phyloP scores from a whole-genome alignment of 108 stramenopile genomes.

The Poteriospumella lacustris region DNA sequence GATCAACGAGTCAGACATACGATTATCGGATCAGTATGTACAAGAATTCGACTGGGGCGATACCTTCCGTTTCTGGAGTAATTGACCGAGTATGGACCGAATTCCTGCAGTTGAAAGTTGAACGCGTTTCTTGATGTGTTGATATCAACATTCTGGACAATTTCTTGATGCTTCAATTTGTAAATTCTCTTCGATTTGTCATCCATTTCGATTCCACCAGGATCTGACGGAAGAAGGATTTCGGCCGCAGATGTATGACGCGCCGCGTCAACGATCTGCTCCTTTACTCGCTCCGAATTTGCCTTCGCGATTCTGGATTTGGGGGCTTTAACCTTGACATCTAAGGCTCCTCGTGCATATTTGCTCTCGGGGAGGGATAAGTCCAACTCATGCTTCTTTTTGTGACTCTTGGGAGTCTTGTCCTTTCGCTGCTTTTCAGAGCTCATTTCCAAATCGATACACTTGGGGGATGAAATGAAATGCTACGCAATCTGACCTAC shows the following conservation, averaged over 20 bases:
- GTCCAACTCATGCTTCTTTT: too few relatives aligned
- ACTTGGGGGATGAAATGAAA: too few relatives aligned
- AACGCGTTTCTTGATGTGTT: slow-evolving; percentile 48
- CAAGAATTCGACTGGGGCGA: neutral
- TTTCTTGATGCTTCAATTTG: slow-evolving; percentile 49
- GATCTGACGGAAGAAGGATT: slow-evolving; percentile 49
- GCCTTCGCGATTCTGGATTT: too few relatives aligned
- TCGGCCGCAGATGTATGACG: slow-evolving; percentile 48
- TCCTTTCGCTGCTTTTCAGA: too few relatives aligned
- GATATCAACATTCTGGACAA: slow-evolving; percentile 40
- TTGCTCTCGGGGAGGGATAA: too few relatives aligned
- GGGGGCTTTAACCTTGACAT: too few relatives aligned
- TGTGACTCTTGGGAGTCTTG: too few relatives aligned
- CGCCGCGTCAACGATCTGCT: slow-evolving; percentile 41
- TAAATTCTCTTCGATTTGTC: slow-evolving; percentile 48
- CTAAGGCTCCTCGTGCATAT: too few relatives aligned
- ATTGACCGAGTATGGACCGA: slow-evolving; percentile 52
- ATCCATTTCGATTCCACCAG: slow-evolving; percentile 54
- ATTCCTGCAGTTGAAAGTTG: slow-evolving; percentile 43
- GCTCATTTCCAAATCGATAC: too few relatives aligned
- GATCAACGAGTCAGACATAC: neutral
- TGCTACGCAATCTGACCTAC: too few relatives aligned
- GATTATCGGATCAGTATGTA: neutral
- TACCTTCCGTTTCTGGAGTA: slow-evolving; percentile 48
- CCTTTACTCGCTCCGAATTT: slow-evolving; percentile 29